Evolutionary conservation across 1,284 basidiomycete species (phyloP).

Genomic region (Ceratobasidium theobromae): DNA sequence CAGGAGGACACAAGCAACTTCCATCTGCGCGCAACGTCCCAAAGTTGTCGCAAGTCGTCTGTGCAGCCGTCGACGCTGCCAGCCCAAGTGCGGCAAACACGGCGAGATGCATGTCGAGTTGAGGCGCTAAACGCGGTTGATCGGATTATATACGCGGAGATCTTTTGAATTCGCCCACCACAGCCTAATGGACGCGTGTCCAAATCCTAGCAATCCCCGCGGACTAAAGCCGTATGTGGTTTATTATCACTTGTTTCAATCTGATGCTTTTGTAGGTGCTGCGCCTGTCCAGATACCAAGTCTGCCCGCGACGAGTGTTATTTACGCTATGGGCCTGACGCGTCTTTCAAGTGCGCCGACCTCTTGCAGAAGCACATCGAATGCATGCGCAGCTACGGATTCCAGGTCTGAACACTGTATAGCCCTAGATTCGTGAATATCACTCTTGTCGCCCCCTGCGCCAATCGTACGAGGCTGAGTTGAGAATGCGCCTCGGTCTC

Average conservation of each 20-base stretch:
- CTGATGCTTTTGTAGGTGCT: conserved; percentile 71
- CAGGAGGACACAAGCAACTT: conserved; percentile 73
- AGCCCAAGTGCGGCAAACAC: conserved; percentile 5
- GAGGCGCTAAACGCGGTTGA: too few relatives aligned
- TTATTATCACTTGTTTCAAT: neutral
- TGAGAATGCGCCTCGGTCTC: too few relatives aligned
- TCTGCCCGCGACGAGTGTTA: conserved; percentile 91
- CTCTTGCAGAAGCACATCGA: too few relatives aligned
- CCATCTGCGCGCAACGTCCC: conserved; percentile 53
- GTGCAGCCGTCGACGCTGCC: neutral
- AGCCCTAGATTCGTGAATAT: too few relatives aligned
- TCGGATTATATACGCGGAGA: too few relatives aligned
- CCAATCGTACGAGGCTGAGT: too few relatives aligned
- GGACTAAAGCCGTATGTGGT: conserved; percentile 84
- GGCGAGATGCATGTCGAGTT: conserved; percentile 4
- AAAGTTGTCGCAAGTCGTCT: conserved; percentile 64
- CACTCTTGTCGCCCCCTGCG: too few relatives aligned
- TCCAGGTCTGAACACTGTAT: too few relatives aligned
- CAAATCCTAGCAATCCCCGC: conserved; percentile 84
- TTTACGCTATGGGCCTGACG: conserved; percentile 58
- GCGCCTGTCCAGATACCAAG: conserved; percentile 95
- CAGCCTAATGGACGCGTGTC: too few relatives aligned
- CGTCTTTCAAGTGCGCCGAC: neutral
- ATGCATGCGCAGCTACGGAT: too few relatives aligned
- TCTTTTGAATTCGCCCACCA: too few relatives aligned